Conservation (phyloP, 1,284 basidiomycete species). For the Marasmius sp. region DNA sequence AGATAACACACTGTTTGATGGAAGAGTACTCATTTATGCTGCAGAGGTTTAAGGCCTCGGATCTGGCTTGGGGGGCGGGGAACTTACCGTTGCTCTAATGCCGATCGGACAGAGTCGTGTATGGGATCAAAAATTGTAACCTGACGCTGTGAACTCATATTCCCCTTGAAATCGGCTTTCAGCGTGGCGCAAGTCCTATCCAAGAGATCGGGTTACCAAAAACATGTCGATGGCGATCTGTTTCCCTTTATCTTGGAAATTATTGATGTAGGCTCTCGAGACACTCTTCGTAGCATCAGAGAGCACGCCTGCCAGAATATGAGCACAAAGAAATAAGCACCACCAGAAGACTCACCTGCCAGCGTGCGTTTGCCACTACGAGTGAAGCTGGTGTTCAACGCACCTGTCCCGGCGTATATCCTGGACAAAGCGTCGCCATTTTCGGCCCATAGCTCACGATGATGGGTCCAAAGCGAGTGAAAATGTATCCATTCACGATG, state of each 20-base stretch:
- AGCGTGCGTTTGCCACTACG: conserved; percentile 92
- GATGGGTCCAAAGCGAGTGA: conserved; percentile 77
- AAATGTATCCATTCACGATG: conserved; percentile 75
- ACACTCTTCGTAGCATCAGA: conserved; percentile 98
- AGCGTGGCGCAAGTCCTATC: background rate
- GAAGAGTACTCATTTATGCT: conserved; percentile 88
- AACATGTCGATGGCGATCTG: conserved; percentile 96
- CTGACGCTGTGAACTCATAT: conserved; percentile 83
- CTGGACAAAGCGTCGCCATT: conserved; percentile 88
- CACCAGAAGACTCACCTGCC: conserved; percentile 51
- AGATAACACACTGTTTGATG: conserved; percentile 71
- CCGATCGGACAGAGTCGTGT: conserved; percentile 80
- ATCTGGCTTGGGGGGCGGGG: background rate
- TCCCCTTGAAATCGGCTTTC: conserved; percentile 59
- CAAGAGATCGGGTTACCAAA: conserved; percentile 48
- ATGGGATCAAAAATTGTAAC: conserved; percentile 95
- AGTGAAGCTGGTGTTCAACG: conserved; percentile 95
- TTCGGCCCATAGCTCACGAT: conserved; percentile 96
- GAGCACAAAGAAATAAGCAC: conserved; percentile 2
- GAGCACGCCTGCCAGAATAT: conserved; percentile 59
- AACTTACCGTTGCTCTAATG: conserved; percentile 63
- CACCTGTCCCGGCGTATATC: conserved; percentile 97
- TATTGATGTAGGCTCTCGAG: conserved; percentile 94
- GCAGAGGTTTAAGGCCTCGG: background rate
- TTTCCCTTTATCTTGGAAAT: conserved; percentile 95